Percentiles rank a stretch among this genome's conserved stretches.
These are phyloP conservation scores for Fraxinus americana DNA, from an alignment of 257 asterid species.

Conservation along the genomic window DNA sequence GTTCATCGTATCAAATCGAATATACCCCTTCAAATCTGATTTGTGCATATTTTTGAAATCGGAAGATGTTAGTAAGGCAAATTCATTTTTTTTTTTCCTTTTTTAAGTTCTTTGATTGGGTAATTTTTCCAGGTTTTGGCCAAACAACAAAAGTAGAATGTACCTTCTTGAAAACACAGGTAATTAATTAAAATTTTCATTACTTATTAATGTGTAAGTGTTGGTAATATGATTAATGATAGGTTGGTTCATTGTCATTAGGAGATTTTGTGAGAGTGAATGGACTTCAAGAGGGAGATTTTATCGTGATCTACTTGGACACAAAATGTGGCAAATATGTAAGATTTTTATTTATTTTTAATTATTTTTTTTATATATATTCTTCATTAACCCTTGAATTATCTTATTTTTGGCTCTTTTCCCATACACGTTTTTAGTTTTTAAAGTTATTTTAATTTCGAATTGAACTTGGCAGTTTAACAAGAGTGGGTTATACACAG, in stretches of 20 bases:
- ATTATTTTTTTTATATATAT: no score
- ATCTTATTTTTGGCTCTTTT: no score
- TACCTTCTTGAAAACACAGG: constrained; percentile 93
- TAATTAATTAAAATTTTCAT: constrained; percentile 9
- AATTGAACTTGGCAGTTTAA: no score
- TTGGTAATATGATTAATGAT: neutral
- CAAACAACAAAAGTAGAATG: constrained; percentile 93
- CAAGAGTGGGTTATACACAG: no score
- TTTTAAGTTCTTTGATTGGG: neutral
- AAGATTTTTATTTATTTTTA: constrained; percentile 20
- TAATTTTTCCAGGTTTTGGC: constrained; percentile 61
- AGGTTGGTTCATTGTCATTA: constrained; percentile 3
- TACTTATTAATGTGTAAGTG: neutral
- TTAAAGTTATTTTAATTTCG: no score
- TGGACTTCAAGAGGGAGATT: constrained; percentile 75
- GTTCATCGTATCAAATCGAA: neutral
- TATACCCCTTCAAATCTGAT: neutral
- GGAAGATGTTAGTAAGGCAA: no score
- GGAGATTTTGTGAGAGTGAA: constrained; percentile 68
- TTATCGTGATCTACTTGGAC: constrained; percentile 61
- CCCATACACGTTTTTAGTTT: no score
- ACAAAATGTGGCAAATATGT: constrained; percentile 86
- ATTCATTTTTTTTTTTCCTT: no score
- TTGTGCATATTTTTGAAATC: no score
- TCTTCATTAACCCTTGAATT: no score